phyloP scores from a whole-genome alignment of 2,329 filamentous ascomycete species.

The Colletotrichum incanum region DNA sequence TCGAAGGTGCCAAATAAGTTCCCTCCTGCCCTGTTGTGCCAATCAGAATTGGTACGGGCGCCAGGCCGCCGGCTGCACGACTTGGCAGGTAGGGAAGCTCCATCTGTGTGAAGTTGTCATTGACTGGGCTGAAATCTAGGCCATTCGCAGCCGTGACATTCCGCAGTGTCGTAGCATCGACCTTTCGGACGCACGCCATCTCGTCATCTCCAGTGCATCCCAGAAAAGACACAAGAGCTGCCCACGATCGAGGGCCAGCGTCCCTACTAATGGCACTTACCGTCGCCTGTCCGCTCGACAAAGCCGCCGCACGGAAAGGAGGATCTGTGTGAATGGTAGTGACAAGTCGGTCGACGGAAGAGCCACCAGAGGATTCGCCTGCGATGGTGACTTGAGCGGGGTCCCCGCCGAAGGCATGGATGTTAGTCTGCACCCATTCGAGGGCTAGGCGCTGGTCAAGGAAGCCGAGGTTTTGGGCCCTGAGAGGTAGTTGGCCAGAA shows the following conservation, averaged over 20 bases:
- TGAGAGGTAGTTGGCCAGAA: slow-evolving; percentile 2
- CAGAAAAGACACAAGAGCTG: not conserved
- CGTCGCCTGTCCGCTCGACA: slow-evolving; percentile 28
- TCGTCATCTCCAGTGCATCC: slow-evolving; percentile 14
- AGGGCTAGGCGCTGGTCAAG: slow-evolving; percentile 71
- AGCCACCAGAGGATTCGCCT: slow-evolving; percentile 69
- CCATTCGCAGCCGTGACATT: not conserved
- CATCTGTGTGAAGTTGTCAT: slow-evolving; percentile 26
- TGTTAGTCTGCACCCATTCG: slow-evolving; percentile 75
- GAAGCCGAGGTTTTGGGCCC: slow-evolving; percentile 64
- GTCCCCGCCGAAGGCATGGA: slow-evolving; percentile 75
- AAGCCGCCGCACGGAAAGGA: slow-evolving; percentile 21
- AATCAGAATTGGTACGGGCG: slow-evolving; percentile 8
- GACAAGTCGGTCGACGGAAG: slow-evolving; percentile 60
- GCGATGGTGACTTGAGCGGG: slow-evolving; percentile 73
- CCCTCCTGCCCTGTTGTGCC: slow-evolving; percentile 19
- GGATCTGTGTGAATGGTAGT: slow-evolving; percentile 12
- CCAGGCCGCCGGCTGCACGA: slow-evolving; percentile 15
- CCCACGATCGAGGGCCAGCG: slow-evolving; percentile 13
- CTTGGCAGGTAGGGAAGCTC: slow-evolving; percentile 13
- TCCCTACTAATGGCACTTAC: slow-evolving; percentile 21
- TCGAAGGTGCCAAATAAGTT: slow-evolving; percentile 9
- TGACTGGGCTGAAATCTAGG: slow-evolving; percentile 23
- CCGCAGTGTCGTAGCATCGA: slow-evolving; percentile 1
- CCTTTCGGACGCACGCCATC: slow-evolving; percentile 7